Evolutionary conservation across 306 rosid species (phyloP).

Genomic region (Styphnolobium japonicum): DNA sequence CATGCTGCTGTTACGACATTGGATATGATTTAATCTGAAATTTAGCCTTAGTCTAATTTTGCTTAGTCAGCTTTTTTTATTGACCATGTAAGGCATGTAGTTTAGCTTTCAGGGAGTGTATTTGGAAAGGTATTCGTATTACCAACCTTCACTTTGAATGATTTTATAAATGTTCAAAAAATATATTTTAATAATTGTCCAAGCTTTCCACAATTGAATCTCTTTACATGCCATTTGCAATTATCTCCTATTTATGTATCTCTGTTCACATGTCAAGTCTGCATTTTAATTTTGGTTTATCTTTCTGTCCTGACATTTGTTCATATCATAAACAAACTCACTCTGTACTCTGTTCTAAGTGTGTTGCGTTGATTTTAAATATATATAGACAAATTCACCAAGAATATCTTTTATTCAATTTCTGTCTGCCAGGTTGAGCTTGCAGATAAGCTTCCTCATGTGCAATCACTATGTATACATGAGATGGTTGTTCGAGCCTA

Average conservation of each 20-base stretch:
- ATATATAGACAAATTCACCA: slow-evolving; percentile 3
- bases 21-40: too few relatives aligned
- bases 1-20: too few relatives aligned
- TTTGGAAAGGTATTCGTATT: too few relatives aligned
- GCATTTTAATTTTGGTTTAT: not conserved
- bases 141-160: too few relatives aligned
- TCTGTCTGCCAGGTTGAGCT: slow-evolving; percentile 74
- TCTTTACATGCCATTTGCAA: not conserved
- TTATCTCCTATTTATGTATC: not conserved
- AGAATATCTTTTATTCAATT: slow-evolving; percentile 13
- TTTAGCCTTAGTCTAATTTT: too few relatives aligned
- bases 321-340: not conserved
- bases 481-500: slow-evolving; percentile 97
- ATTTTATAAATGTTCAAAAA: too few relatives aligned
- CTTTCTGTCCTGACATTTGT: not conserved
- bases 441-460: slow-evolving; percentile 97
- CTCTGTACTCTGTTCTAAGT: not conserved
- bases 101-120: not conserved
- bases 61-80: too few relatives aligned
- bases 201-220: not conserved
- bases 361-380: too few relatives aligned
- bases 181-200: too few relatives aligned
- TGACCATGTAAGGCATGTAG: too few relatives aligned
- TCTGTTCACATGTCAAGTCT: not conserved
- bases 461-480: slow-evolving; percentile 88